Base-by-base conservation (phyloP, 2,329 filamentous ascomycete genomes). In the Penicillium sp. region DNA sequence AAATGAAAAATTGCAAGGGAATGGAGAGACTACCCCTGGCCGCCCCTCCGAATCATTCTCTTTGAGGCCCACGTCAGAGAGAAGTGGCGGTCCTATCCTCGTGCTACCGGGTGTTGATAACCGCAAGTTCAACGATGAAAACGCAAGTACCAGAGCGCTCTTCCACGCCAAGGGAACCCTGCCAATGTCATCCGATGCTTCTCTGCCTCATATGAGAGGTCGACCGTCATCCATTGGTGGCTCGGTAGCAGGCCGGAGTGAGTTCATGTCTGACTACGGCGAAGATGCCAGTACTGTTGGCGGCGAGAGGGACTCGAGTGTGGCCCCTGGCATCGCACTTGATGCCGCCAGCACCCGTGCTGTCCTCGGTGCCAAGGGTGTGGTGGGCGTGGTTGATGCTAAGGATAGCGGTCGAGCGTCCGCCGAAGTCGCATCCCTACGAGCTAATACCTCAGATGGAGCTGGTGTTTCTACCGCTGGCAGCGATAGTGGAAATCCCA, bases 141-240 rank as follows among this genome's bases (percentile, higher is more conserved):
- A 73, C 11, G 70, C 71, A 6, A 75, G 73, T 55, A 76, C 74
- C 1, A 64, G 69, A 35, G 65, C 69, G 2, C 62, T 74, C 9
- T 73, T 72, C 52, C 70, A 70, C 47, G 72, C 65, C 7, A 54
- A 66, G 2, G 71, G 70, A 2, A 64, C 64, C 14, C 61, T 73
- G 6, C 62, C 66, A 1, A 63, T 65, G 43, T 63, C 58, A 5
- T 68, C 68, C 0, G 66, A 72, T 40, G 49, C 60, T 4, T 67
- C 61, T 6, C 53, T 69, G 16, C 37, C 65, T 4, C 63, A 62
- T 22, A 55, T 53, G 4, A 60, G 55, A 33, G 63, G 65, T 2
- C 66, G 68, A 6, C 60, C 66, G 10, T 63, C 65, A 9, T 73
- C 71, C 0, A 60, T 64, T 33, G 62, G 61, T 18, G 69, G 67